Evolutionary conservation across 2,329 filamentous ascomycete genomes (phyloP).

Genomic region (Aspergillus pseudoterreus): DNA sequence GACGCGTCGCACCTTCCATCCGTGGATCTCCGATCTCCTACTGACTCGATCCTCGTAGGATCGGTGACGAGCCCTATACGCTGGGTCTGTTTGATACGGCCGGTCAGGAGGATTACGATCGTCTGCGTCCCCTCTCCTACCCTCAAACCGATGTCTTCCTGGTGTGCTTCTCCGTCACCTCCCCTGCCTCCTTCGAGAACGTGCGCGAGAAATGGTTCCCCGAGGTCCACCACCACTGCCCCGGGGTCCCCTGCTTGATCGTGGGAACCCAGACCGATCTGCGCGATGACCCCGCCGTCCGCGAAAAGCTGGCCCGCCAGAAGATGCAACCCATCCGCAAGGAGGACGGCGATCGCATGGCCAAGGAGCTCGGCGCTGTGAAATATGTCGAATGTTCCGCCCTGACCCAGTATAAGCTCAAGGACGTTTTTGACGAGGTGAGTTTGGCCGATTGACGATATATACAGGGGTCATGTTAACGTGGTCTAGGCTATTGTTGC

Average conservation of each 20-base stretch:
- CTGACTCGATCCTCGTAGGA: conserved; percentile 56
- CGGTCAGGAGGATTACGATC: conserved; percentile 98
- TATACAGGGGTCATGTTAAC: conserved; percentile 3
- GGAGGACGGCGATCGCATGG: conserved; percentile 93
- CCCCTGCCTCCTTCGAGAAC: conserved; percentile 97
- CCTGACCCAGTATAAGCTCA: conserved; percentile 95
- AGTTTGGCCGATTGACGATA: conserved; percentile 22
- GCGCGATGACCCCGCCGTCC: conserved; percentile 79
- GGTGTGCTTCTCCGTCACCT: conserved; percentile 97
- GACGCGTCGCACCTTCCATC: not conserved
- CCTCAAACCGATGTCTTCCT: conserved; percentile 98
- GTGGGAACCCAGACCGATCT: conserved; percentile 97
- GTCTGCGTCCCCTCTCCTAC: conserved; percentile 92
- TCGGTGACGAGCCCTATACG: conserved; percentile 97
- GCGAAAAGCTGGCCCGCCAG: conserved; percentile 89
- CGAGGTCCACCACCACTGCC: conserved; percentile 97
- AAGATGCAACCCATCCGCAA: conserved; percentile 91
- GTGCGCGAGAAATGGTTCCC: conserved; percentile 99
- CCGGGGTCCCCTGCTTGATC: conserved; percentile 94
- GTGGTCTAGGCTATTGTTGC: conserved; percentile 79
- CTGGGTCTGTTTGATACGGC: conserved; percentile 97
- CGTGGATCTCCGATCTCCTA: not conserved
- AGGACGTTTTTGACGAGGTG: conserved; percentile 99
- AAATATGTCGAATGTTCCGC: conserved; percentile 99
- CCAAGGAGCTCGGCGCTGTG: conserved; percentile 92